These are phyloP conservation scores for Malassezia sympodialis DNA, from an alignment of 1,284 basidiomycete species.

Conservation along the genomic window DNA sequence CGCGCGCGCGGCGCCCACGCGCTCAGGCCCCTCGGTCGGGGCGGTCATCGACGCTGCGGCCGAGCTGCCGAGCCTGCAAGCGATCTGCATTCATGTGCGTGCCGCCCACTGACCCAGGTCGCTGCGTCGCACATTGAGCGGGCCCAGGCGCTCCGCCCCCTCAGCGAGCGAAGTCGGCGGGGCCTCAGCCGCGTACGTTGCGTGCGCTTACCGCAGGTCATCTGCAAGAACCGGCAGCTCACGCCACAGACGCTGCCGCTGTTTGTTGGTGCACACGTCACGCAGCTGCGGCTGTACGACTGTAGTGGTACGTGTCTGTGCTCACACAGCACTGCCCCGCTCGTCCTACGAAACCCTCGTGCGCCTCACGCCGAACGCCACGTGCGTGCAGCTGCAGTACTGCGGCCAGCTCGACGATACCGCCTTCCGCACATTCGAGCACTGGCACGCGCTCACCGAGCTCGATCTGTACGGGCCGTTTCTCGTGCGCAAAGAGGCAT, in stretches of 20 bases:
- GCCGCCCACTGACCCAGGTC: slow-evolving; percentile 53
- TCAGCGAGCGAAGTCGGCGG: slow-evolving; percentile 55
- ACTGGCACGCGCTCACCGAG: slow-evolving; percentile 60
- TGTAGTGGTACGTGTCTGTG: slow-evolving; percentile 54
- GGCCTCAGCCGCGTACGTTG: slow-evolving; percentile 29
- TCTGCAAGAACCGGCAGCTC: slow-evolving; percentile 76
- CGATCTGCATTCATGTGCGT: slow-evolving; percentile 60
- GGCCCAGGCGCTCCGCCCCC: slow-evolving; percentile 77
- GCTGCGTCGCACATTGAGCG: slow-evolving; percentile 78
- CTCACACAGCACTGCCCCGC: slow-evolving; percentile 22
- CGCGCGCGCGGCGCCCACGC: not conserved
- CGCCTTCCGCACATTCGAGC: slow-evolving; percentile 56
- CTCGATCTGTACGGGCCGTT: slow-evolving; percentile 81
- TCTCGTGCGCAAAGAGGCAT: slow-evolving; percentile 65
- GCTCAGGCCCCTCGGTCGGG: slow-evolving; percentile 1
- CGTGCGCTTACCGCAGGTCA: slow-evolving; percentile 53
- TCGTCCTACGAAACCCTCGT: slow-evolving; percentile 32
- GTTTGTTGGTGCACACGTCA: slow-evolving; percentile 68
- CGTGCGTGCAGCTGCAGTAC: slow-evolving; percentile 60
- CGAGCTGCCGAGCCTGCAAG: slow-evolving; percentile 60
- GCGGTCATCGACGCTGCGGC: not conserved
- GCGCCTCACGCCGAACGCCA: slow-evolving; percentile 32
- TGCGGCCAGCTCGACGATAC: slow-evolving; percentile 73
- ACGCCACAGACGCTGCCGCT: slow-evolving; percentile 63
- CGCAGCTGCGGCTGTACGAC: slow-evolving; percentile 70